Percentiles rank a stretch among this genome's conserved stretches.
Conservation (phyloP, 2,329 filamentous ascomycete genomes). For the Exserohilum rostratum region DNA sequence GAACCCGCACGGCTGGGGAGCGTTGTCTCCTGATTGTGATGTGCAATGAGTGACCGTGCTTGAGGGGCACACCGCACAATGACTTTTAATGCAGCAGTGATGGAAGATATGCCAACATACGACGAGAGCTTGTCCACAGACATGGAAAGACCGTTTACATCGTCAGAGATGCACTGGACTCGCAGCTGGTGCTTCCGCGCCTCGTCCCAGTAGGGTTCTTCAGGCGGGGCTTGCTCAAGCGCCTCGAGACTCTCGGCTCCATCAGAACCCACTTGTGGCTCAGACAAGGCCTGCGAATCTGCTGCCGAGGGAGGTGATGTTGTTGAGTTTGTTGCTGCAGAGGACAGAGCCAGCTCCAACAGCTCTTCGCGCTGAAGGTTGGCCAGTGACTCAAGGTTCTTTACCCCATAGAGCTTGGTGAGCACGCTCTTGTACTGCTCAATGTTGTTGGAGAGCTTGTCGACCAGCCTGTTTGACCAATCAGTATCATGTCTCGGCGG, state of each 20-base stretch:
- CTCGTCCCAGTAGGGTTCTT: conserved; percentile 72
- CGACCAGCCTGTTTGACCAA: conserved; percentile 59
- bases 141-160: conserved; percentile 71
- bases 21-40: conserved; percentile 48
- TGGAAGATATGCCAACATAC: conserved; percentile 75
- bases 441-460: conserved; percentile 59
- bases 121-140: conserved; percentile 66
- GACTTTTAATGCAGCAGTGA: conserved; percentile 75
- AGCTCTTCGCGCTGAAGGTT: conserved; percentile 53
- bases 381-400: conserved; percentile 49
- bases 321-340: conserved; percentile 43
- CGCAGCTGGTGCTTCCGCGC: conserved; percentile 52
- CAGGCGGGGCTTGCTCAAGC: conserved; percentile 72
- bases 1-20: conserved; percentile 45
- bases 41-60: conserved; percentile 55
- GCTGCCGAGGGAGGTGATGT: conserved; percentile 44
- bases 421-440: conserved; percentile 55
- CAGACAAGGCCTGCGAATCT: conserved; percentile 42
- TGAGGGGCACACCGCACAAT: conserved; percentile 65
- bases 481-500: conserved; percentile 54
- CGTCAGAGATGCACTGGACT: conserved; percentile 65
- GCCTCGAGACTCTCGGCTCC: conserved; percentile 61
- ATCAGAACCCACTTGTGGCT: conserved; percentile 51
- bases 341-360: conserved; percentile 52
- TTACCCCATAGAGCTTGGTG: conserved; percentile 51